Conservation (phyloP, 805 yeast species). For the Pichia ethanolica region DNA sequence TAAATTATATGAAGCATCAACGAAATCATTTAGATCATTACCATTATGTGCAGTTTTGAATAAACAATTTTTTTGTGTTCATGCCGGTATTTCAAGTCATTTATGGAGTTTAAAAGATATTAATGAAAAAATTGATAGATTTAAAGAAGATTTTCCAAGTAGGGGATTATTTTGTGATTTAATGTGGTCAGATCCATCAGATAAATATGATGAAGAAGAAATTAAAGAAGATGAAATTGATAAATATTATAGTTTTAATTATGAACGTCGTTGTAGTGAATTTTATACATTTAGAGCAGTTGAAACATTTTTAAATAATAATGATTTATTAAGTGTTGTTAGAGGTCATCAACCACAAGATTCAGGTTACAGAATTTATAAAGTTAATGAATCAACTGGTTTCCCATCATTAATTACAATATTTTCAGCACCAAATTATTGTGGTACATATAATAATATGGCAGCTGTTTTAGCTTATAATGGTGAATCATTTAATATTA, state of each 20-base stretch:
- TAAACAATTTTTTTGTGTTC: slow-evolving; percentile 90
- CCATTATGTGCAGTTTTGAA: slow-evolving; percentile 93
- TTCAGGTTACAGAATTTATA: slow-evolving; percentile 93
- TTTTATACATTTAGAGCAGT: slow-evolving; percentile 80
- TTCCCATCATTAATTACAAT: slow-evolving; percentile 87
- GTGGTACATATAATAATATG: slow-evolving; percentile 87
- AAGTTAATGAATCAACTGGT: slow-evolving; percentile 68
- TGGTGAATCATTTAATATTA: slow-evolving; percentile 85
- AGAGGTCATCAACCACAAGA: slow-evolving; percentile 98
- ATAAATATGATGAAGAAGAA: slow-evolving; percentile 64
- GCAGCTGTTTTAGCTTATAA: slow-evolving; percentile 93
- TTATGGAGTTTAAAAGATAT: slow-evolving; percentile 64
- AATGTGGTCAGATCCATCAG: slow-evolving; percentile 93
- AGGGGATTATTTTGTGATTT: slow-evolving; percentile 90
- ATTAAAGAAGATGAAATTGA: slow-evolving; percentile 7
- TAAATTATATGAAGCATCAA: slow-evolving; percentile 60
- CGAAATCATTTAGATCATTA: slow-evolving; percentile 72
- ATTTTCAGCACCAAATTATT: slow-evolving; percentile 92
- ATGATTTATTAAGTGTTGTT: slow-evolving; percentile 71
- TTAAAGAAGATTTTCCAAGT: slow-evolving; percentile 81
- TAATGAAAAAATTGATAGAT: slow-evolving; percentile 59
- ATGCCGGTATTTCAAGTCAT: slow-evolving; percentile 92
- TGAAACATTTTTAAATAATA: slow-evolving; percentile 69
- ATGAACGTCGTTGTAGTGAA: slow-evolving; percentile 84
- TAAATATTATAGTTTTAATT: slow-evolving; percentile 51